These are phyloP conservation scores for Clausena lansium DNA, from an alignment of 345 rosid species.

Conservation along the genomic window DNA sequence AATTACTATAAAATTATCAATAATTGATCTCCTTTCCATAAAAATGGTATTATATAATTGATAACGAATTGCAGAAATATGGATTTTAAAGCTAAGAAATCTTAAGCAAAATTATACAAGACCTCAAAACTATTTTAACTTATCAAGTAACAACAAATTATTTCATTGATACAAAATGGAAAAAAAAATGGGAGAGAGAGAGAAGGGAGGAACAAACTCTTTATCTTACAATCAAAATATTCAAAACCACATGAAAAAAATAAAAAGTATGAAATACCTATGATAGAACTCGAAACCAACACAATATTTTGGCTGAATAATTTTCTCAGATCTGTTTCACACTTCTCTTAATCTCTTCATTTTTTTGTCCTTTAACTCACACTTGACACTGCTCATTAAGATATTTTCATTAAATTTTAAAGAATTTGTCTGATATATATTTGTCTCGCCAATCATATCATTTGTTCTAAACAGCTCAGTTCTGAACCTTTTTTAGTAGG, in stretches of 20 bases:
- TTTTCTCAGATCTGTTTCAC: neutral
- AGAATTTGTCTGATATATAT: neutral
- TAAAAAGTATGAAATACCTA: neutral
- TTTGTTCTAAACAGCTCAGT: neutral
- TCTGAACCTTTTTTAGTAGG: neutral
- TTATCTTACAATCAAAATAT: neutral
- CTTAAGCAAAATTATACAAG: neutral
- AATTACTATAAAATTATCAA: too few relatives aligned
- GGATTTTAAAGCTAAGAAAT: neutral
- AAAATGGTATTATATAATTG: neutral
- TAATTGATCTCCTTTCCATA: too few relatives aligned
- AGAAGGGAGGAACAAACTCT: neutral
- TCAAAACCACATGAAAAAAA: neutral
- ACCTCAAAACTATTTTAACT: neutral
- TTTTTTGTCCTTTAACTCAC: neutral
- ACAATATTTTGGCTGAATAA: neutral
- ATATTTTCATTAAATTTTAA: too few relatives aligned
- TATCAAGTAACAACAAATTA: neutral
- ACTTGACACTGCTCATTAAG: neutral
- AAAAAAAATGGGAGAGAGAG: neutral
- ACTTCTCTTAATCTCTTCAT: neutral
- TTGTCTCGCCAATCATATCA: too few relatives aligned
- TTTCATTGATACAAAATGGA: neutral
- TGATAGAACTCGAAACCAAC: neutral
- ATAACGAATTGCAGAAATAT: neutral